phyloP scores from a whole-genome alignment of 2,329 filamentous ascomycete species.

The Verticillium isaacii region DNA sequence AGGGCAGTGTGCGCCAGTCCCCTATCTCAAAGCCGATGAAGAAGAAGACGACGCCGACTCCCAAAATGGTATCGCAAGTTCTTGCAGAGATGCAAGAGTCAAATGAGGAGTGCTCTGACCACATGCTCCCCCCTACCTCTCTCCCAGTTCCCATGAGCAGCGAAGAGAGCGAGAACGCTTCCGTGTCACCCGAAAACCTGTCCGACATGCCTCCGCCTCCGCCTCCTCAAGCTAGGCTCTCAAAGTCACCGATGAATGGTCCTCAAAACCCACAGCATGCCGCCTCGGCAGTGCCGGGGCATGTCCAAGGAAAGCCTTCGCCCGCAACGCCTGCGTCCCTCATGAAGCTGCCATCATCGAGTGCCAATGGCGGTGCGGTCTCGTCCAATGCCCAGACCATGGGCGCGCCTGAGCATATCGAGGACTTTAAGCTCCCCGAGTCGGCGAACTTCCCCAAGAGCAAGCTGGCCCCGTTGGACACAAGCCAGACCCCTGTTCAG shows the following conservation, averaged over 20 bases:
- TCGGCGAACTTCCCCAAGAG: constrained; percentile 45
- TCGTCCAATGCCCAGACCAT: constrained; percentile 35
- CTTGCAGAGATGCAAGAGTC: constrained; percentile 47
- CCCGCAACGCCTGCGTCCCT: constrained; percentile 84
- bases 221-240: constrained; percentile 55
- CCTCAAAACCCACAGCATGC: constrained; percentile 38
- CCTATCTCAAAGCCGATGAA: constrained; percentile 66
- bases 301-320: constrained; percentile 39
- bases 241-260: constrained; percentile 61
- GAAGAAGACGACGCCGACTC: constrained; percentile 47
- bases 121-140: constrained; percentile 12
- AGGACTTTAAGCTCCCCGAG: constrained; percentile 67
- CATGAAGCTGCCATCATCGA: constrained; percentile 66
- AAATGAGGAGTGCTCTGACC: constrained; percentile 27
- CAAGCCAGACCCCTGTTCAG: constrained; percentile 37
- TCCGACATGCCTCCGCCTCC: constrained; percentile 65
- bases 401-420: constrained; percentile 47
- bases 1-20: constrained; percentile 60
- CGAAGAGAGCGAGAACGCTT: constrained; percentile 59
- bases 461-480: constrained; percentile 45
- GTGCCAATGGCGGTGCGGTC: constrained; percentile 34
- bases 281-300: constrained; percentile 16
- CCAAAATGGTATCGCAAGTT: constrained; percentile 51
- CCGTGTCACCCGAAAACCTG: constrained; percentile 58
- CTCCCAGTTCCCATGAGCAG: constrained; percentile 22